Conservation (phyloP, 306 rosid species). For the Rosa persica region DNA sequence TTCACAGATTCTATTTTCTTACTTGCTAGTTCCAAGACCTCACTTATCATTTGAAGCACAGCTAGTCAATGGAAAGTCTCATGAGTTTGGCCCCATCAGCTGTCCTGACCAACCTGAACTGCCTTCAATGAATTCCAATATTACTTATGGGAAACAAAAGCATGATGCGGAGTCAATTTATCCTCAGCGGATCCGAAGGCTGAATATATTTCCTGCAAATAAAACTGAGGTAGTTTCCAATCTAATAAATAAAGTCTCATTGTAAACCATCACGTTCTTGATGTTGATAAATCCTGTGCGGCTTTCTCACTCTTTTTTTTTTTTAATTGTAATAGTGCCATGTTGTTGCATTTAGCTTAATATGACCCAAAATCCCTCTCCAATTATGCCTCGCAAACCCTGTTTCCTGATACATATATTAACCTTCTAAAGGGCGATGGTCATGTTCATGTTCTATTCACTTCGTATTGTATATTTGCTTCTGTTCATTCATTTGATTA, state of each 20-base stretch:
- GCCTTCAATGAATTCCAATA: constrained; percentile 53
- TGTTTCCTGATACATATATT: neutral
- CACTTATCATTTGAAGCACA: constrained; percentile 98
- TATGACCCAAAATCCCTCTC: neutral
- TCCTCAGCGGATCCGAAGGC: constrained; percentile 89
- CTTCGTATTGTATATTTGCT: neutral
- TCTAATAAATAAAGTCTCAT: neutral
- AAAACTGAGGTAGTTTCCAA: constrained; percentile 70
- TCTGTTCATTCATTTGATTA: neutral
- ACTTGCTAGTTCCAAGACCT: constrained; percentile 81
- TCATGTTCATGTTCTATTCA: neutral
- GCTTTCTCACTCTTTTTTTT: neutral
- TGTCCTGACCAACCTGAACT: constrained; percentile 68
- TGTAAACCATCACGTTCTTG: neutral
- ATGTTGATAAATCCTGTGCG: neutral
- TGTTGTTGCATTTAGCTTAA: neutral
- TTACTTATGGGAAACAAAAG: constrained; percentile 75
- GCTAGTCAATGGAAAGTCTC: constrained; percentile 87
- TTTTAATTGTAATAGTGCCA: neutral
- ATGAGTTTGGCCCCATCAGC: constrained; percentile 70
- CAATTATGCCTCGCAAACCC: neutral
- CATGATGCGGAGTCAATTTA: constrained; percentile 82
- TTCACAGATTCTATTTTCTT: constrained; percentile 26
- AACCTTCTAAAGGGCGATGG: neutral
- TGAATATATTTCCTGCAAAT: constrained; percentile 76